Evolutionary conservation across 768 basidiomycete genomes (phyloP).

Genomic region (Collybia mongolica): DNA sequence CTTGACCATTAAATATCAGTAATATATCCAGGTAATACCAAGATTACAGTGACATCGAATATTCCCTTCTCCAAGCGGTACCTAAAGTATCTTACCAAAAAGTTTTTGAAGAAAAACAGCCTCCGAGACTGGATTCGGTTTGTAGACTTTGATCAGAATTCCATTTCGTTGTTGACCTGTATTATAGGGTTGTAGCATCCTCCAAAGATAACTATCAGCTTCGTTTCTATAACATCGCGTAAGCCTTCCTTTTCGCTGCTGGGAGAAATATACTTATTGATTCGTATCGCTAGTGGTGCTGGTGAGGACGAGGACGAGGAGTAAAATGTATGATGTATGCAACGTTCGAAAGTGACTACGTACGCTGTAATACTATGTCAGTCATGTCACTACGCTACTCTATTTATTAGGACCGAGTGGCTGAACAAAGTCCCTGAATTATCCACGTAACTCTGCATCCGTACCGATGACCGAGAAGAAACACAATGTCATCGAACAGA

Average conservation of each 20-base stretch:
- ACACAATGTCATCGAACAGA: too few relatives aligned
- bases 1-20: not conserved
- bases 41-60: conserved; percentile 81
- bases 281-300: conserved; percentile 12
- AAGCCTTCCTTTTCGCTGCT: conserved; percentile 27
- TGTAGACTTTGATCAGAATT: conserved; percentile 12
- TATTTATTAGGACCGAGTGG: too few relatives aligned
- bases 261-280: too few relatives aligned
- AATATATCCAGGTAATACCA: conserved; percentile 58
- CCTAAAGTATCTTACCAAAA: conserved; percentile 98
- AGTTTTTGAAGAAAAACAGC: conserved; percentile 97
- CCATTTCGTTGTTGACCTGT: conserved; percentile 6
- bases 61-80: conserved; percentile 96
- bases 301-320: conserved; percentile 31
- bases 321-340: conserved; percentile 4
- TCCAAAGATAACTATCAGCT: conserved; percentile 93
- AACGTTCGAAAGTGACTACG: not conserved
- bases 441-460: too few relatives aligned
- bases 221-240: conserved; percentile 93
- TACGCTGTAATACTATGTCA: too few relatives aligned
- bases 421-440: too few relatives aligned
- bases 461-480: too few relatives aligned
- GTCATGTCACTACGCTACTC: too few relatives aligned
- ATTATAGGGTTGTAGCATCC: conserved; percentile 80
- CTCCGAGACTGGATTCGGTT: conserved; percentile 96